Evolutionary conservation across 257 asterid species (phyloP).

Genomic region (Petunia secreta): DNA sequence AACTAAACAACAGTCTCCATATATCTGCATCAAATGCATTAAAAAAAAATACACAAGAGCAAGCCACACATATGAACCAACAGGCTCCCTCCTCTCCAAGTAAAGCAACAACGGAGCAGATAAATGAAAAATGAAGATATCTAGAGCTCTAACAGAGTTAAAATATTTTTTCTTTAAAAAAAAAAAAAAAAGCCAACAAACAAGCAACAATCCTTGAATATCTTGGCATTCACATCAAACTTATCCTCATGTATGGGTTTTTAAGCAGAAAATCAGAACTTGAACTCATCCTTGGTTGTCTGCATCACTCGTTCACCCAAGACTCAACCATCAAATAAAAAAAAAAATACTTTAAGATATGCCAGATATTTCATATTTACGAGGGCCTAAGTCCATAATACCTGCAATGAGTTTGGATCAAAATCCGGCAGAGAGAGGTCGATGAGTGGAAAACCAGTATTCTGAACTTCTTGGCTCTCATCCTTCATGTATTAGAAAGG

Average conservation of each 20-base stretch:
- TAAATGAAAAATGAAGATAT: background rate
- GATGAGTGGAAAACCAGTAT: slow-evolving; percentile 51
- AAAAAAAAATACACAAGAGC: background rate
- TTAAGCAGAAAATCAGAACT: background rate
- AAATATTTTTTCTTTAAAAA: background rate
- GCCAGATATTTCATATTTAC: background rate
- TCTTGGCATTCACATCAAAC: background rate
- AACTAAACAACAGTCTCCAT: slow-evolving; percentile 7
- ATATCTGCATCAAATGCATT: background rate
- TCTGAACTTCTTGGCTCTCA: slow-evolving; percentile 61
- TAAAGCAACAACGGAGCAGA: background rate
- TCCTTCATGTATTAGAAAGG: slow-evolving; percentile 39
- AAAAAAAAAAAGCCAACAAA: background rate
- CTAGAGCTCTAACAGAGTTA: background rate
- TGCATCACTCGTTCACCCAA: slow-evolving; percentile 12
- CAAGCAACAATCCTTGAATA: background rate
- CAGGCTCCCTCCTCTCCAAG: background rate
- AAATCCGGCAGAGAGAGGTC: slow-evolving; percentile 62
- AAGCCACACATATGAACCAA: background rate
- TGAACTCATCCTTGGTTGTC: slow-evolving; percentile 8
- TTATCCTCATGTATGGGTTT: background rate
- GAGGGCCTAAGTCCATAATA: slow-evolving; percentile 32
- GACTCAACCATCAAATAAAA: slow-evolving; percentile 9
- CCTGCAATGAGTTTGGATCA: slow-evolving; percentile 79
- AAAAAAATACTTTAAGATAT: background rate